A percentile compares a stretch with the other conserved stretches of the same genome.
These are phyloP conservation scores for Talaromyces borbonicus DNA, from an alignment of 495 filamentous ascomycete genomes.

Conservation along the genomic window DNA sequence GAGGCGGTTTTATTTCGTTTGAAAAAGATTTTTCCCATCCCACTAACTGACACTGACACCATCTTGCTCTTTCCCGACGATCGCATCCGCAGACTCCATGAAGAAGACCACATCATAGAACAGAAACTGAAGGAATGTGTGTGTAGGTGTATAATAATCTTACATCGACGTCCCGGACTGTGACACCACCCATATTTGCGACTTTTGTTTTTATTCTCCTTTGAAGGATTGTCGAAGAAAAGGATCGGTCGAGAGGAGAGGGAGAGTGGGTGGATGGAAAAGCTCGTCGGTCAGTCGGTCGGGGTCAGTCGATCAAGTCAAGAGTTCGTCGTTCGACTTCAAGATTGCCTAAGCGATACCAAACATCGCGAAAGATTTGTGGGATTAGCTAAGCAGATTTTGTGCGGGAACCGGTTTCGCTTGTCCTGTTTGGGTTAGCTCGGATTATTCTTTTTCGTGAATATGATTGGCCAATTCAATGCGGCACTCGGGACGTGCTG, in stretches of 20 bases:
- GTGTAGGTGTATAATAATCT: too few species aligned
- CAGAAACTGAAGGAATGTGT: neutral
- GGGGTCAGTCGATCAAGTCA: neutral
- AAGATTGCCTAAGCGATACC: neutral
- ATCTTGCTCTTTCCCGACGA: neutral
- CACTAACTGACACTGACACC: too few species aligned
- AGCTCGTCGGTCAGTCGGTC: neutral
- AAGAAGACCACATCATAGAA: neutral
- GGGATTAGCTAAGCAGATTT: slow-evolving; percentile 8
- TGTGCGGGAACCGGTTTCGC: slow-evolving; percentile 10
- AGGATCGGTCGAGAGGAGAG: neutral
- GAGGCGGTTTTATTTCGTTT: too few species aligned
- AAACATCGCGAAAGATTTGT: slow-evolving; percentile 8
- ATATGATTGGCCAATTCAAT: neutral
- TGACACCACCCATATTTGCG: slow-evolving; percentile 77
- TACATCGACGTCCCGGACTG: slow-evolving; percentile 87
- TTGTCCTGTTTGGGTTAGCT: slow-evolving; percentile 6
- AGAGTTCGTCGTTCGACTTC: slow-evolving; percentile 2
- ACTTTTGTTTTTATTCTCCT: slow-evolving; percentile 27
- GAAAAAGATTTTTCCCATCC: too few species aligned
- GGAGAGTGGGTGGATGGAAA: neutral
- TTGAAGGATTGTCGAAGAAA: slow-evolving; percentile 12
- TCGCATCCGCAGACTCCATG: neutral
- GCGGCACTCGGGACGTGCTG: neutral
- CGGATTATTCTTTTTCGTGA: neutral